Base-by-base conservation (phyloP, 1,284 basidiomycete species). In the Rhodofomes roseus region DNA sequence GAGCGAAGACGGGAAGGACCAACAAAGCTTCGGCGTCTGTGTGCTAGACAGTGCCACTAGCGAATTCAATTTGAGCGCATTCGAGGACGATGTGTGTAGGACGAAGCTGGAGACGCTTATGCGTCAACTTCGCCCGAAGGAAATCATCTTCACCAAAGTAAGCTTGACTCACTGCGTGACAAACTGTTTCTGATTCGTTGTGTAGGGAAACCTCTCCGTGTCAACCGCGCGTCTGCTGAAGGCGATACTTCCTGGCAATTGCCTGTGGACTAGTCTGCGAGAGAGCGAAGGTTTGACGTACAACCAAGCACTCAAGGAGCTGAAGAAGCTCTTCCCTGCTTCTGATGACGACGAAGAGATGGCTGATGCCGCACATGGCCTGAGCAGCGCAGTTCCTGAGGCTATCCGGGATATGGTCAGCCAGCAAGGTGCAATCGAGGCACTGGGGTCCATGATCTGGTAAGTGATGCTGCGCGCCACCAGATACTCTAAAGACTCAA, bases 31-130 rank as follows among this genome's bases (percentile, higher is more conserved):
- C 71, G 97, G 97, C 1, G 78, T 98, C 43, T 97, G 95, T 69
- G 88, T 96, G n/a, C 77, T 99, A 66, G 97, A 99, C 72, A 96
- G 95, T 60, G 85, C 96, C 7, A 99, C 97, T 0, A 96, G 95
- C 61, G 92, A 98, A 72, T 99, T 99, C 79, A 92, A 95, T 67
- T 73, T 99, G 67, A 91, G 92, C 57, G 81, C 84, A 1, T 98
- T 99, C 70, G 85, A 92, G 60, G 97, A 99, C 68, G 97, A 99
- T 71, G 82, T 93, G 16, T 95, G 92, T 67, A 84, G 95, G 41
- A 98, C 96, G 3, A 90, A 89, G 68, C 77, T 99, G 63, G 96
- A 99, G 77, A 99, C 97, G 0, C 78, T 98, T 70, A 86, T 99
- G 75, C 83, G 96, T 60, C 96, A 98, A 70, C 79, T 98, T 57